Evolutionary conservation across 2,329 filamentous ascomycete genomes (phyloP).

Genomic region (Xylariaceae sp.): DNA sequence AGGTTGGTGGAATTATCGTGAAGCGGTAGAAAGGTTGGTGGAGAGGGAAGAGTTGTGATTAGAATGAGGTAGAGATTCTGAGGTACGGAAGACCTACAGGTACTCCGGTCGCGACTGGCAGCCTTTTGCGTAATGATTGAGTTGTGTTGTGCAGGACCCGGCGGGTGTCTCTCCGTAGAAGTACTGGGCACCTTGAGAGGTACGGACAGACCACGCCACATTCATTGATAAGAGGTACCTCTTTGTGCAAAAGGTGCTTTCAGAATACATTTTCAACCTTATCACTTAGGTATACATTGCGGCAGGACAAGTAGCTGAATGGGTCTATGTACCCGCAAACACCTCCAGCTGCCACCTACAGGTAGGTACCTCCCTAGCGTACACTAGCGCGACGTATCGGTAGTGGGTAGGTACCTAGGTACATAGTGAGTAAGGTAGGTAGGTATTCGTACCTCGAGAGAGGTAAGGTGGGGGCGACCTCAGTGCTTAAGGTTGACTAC

Average conservation of each 20-base stretch:
- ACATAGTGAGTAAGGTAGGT: too few relatives aligned
- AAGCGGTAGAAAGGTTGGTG: constrained; percentile 8
- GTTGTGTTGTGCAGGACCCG: constrained; percentile 12
- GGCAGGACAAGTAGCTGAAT: too few relatives aligned
- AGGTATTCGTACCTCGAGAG: too few relatives aligned
- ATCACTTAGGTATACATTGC: too few relatives aligned
- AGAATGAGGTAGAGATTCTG: background rate
- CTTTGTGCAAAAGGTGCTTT: background rate
- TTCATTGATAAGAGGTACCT: background rate
- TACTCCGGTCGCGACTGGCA: constrained; percentile 12
- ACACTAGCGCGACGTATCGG: background rate
- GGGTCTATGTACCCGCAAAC: background rate
- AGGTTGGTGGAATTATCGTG: background rate
- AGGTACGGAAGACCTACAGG: background rate
- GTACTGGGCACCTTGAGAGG: background rate
- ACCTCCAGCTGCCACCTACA: background rate
- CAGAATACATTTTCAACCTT: too few relatives aligned
- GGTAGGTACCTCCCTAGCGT: background rate
- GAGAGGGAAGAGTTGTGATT: constrained; percentile 11
- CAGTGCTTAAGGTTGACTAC: too few relatives aligned
- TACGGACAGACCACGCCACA: background rate
- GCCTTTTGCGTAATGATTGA: constrained; percentile 20
- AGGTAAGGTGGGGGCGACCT: too few relatives aligned
- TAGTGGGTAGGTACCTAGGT: background rate
- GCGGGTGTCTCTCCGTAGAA: background rate